Evolutionary conservation across 2,329 filamentous ascomycete species (phyloP).

Genomic region (Apiospora kogelbergensis): DNA sequence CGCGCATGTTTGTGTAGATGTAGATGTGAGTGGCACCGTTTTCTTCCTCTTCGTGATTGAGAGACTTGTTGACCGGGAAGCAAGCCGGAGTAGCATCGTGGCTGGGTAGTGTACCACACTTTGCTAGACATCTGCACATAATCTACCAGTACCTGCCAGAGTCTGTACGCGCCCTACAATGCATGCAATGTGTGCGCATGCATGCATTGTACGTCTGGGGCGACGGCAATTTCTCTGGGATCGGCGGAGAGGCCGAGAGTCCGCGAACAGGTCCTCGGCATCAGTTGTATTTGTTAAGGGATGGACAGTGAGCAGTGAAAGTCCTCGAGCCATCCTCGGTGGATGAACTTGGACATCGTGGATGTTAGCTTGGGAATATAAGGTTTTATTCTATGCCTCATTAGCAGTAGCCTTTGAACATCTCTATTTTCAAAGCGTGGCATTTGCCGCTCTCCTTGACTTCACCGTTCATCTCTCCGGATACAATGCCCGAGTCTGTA

Average conservation of each 20-base stretch:
- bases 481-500: neutral
- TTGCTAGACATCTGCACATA: neutral
- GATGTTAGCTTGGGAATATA: neutral
- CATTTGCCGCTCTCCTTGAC: neutral
- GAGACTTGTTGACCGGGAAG: neutral
- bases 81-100: neutral
- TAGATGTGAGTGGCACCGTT: conserved; percentile 1
- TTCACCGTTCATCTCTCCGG: neutral
- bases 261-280: neutral
- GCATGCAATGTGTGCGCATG: neutral
- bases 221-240: neutral
- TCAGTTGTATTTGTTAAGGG: neutral
- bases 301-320: neutral
- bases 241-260: neutral
- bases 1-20: neutral
- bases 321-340: neutral
- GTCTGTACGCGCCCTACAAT: conserved; percentile 5
- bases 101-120: neutral
- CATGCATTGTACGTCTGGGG: neutral
- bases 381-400: neutral
- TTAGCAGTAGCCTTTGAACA: neutral
- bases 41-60: neutral
- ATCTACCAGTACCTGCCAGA: neutral
- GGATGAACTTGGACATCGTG: neutral
- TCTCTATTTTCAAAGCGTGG: neutral